Evolutionary conservation across 306 rosid genomes (phyloP), one percentile per base, ranked within the genome.

Genomic region (Trifolium pratense): DNA sequence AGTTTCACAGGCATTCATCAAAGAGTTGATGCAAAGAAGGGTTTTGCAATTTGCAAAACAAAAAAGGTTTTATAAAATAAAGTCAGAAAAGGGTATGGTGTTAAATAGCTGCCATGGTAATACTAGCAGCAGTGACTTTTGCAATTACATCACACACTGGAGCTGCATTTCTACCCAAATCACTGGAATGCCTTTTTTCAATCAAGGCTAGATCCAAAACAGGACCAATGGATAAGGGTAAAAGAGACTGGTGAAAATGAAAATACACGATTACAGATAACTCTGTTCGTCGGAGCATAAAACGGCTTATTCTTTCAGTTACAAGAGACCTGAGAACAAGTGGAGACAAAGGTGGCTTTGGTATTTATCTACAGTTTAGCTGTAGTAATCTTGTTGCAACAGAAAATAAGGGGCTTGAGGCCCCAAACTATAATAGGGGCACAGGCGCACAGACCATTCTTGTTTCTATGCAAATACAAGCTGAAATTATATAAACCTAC

Each of bases 21-120:
- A 56, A 43, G 71, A 53, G 74, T 31, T 36, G 46, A 74, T 71
- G 67, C 73, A 53, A 64, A 57, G 48, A 62, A 51, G 57, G 14
- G 59, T 15, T 16, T 31, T 55, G 15, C 67, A 55, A 34, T 10
- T 57, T 57, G 37, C 64, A 52, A 78, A 26, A 23, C 39, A 16
- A 48, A 45, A 53, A 11, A 39, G 45, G 2, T 1, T 51, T 63
- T 63, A 5, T 31, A 34, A 32, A 62, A 36, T 21, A n/a, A 74
- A 34, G 13, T 25, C 71, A 58, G 21, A 56, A 56, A 70, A 67
- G 15, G 14, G 15, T 9, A 49, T 34, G 6, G 9, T 15, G 34
- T 58, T 55, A 55, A 21, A 55, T 21, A 55, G 32, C 18, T 13
- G 61, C 34, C 61, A 56, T 56, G 63, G 63, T 29, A 25, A 10